Evolutionary conservation across 108 stramenopile species (phyloP), one percentile per base, ranked within the genome.

Genomic region (Skeletonema tropicum): DNA sequence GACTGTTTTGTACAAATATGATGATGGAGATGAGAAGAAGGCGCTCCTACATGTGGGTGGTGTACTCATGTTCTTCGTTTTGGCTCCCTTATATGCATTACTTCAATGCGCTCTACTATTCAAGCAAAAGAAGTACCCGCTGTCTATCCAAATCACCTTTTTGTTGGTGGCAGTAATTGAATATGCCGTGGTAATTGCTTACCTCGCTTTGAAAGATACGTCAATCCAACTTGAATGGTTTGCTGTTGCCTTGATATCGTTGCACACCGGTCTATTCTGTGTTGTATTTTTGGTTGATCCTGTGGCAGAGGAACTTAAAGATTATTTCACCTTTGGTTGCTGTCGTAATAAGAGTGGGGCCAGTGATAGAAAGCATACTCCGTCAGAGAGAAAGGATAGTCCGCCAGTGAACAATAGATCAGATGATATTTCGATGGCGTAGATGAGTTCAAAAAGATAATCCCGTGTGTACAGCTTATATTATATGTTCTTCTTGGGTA

Each of bases 71-170:
- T 42, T 62, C 61, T 49, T 62, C 8, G 17, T 52, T 19, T 46
- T 49, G 61, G 45, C 30, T 62, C 41, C 15, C 10, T 46, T 39
- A 7, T 62, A 62, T 62, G 61, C 45, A 7, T 3, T 62, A 62
- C 61, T 49, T 13, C 61, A 62, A 62, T 13, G 61, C 61, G 61
- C 46, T 62, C 39, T 62, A 19, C 61, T 42, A 3, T 42, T 17
- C 61, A 62, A 42, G 21, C 61, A 62, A 49, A 49, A 6, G 41
- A n/a, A 13, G 6, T 49, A 62, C 41, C 8, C 45, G 39, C 3
- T 55, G 7, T 55, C 7, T 25, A 10, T 25, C 52, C 23, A 55
- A 55, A 55, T 23, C 7, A 2, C 23, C 10, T 23, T 55, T 55
- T 6, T 55, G 2, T 55, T 55, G 52, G 1, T 55, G 23, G 52